These are phyloP conservation scores for Ensete ventricosum DNA, from an alignment of 176 grass and related monocot species.

Conservation along the genomic window DNA sequence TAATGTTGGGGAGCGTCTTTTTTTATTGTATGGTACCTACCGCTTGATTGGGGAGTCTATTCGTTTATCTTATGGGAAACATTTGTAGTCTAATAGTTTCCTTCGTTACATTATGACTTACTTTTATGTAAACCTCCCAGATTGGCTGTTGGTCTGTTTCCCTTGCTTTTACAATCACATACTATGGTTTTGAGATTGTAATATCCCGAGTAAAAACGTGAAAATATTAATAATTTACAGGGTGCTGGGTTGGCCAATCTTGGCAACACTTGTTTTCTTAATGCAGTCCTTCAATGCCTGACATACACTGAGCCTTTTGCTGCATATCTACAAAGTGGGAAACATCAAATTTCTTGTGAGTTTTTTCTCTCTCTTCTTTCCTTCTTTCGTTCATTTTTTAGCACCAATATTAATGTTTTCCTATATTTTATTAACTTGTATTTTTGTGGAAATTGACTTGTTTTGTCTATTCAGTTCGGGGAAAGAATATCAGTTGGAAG, in stretches of 20 bases:
- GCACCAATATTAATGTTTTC: background rate
- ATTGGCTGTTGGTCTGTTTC: too few species aligned
- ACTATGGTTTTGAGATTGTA: too few species aligned
- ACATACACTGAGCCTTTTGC: conserved; percentile 95
- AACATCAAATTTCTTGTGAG: conserved; percentile 87
- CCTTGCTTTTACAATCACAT: too few species aligned
- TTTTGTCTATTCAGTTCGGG: background rate
- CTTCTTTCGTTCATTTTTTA: too few species aligned
- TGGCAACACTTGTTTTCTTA: conserved; percentile 97
- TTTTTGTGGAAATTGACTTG: background rate
- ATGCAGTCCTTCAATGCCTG: conserved; percentile 92
- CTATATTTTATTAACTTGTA: background rate
- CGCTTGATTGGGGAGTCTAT: too few species aligned
- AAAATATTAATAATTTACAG: conserved; percentile 26
- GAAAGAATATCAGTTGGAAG: background rate
- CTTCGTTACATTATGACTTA: too few species aligned
- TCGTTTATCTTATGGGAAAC: too few species aligned
- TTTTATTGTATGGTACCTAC: background rate
- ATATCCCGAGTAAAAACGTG: too few species aligned
- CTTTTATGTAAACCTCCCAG: too few species aligned
- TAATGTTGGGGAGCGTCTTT: background rate
- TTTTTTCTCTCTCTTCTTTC: background rate
- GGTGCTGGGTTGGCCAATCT: conserved; percentile 95
- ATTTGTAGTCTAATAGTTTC: too few species aligned
- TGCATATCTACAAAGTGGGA: conserved; percentile 92